Conservation (phyloP, 305 asterid genomes). For the Solanum hybrid region DNA sequence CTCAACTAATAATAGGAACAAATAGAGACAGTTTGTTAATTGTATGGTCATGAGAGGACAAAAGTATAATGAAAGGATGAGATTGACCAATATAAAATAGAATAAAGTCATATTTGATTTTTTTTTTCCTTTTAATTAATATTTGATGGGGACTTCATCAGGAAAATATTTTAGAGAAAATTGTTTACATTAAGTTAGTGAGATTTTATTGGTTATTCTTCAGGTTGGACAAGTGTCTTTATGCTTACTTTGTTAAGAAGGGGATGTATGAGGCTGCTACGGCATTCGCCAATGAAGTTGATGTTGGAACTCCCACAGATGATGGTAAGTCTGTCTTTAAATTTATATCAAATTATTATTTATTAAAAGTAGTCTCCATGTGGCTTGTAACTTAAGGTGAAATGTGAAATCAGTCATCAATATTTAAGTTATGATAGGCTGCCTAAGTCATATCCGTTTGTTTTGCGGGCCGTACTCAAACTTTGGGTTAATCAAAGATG, state of each 20-base stretch:
- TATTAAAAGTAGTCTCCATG: too few species aligned
- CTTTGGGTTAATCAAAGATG: neutral
- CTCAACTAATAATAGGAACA: neutral
- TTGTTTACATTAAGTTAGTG: too few species aligned
- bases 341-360: neutral
- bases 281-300: neutral
- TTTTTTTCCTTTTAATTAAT: neutral
- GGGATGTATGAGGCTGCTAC: neutral
- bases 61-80: neutral
- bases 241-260: slow-evolving; percentile 6
- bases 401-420: too few species aligned
- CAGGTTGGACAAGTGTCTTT: slow-evolving; percentile 37
- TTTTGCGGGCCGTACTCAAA: neutral
- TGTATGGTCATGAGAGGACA: neutral
- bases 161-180: neutral
- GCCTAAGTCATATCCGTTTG: neutral
- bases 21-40: neutral
- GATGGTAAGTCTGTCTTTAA: neutral
- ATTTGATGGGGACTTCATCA: neutral
- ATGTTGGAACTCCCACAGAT: neutral
- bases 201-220: neutral
- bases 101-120: neutral
- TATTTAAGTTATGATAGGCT: too few species aligned
- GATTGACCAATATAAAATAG: neutral
- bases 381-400: neutral